These are phyloP conservation scores for Cutaneotrichosporon sp. DNA, from an alignment of 1,284 basidiomycete species.

Conservation along the genomic window DNA sequence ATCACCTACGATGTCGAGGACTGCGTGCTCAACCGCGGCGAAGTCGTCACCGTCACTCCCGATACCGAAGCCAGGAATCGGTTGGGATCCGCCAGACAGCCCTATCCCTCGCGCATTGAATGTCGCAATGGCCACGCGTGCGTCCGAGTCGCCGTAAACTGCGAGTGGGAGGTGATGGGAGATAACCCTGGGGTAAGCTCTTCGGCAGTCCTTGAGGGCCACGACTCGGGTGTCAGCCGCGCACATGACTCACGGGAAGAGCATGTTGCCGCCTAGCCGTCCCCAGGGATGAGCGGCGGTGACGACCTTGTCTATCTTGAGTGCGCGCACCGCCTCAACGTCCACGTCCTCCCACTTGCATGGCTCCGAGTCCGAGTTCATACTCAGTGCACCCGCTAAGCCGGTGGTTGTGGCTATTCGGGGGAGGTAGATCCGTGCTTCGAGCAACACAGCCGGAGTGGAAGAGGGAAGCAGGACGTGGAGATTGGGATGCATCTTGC, in stretches of 20 bases:
- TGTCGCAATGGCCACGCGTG: constrained; percentile 27
- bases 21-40: constrained; percentile 28
- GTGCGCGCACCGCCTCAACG: neutral
- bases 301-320: constrained; percentile 25
- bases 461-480: constrained; percentile 35
- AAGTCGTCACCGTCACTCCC: constrained; percentile 31
- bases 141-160: constrained; percentile 5
- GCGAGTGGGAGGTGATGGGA: constrained; percentile 24
- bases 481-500: constrained; percentile 8
- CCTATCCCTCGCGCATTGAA: constrained; percentile 43
- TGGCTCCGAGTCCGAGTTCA: constrained; percentile 2
- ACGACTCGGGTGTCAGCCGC: neutral
- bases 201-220: neutral
- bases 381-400: neutral
- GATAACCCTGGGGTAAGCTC: constrained; percentile 24
- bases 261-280: constrained; percentile 39
- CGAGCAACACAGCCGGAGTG: constrained; percentile 22
- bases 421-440: constrained; percentile 37
- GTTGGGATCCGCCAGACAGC: constrained; percentile 24
- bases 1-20: constrained; percentile 21
- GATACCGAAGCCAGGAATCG: constrained; percentile 25
- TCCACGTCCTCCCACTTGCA: neutral
- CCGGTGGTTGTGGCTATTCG: neutral
- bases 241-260: constrained; percentile 34
- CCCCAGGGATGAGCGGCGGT: constrained; percentile 41